Conservation (phyloP, 768 basidiomycete genomes). For the Boletus patriciae region DNA sequence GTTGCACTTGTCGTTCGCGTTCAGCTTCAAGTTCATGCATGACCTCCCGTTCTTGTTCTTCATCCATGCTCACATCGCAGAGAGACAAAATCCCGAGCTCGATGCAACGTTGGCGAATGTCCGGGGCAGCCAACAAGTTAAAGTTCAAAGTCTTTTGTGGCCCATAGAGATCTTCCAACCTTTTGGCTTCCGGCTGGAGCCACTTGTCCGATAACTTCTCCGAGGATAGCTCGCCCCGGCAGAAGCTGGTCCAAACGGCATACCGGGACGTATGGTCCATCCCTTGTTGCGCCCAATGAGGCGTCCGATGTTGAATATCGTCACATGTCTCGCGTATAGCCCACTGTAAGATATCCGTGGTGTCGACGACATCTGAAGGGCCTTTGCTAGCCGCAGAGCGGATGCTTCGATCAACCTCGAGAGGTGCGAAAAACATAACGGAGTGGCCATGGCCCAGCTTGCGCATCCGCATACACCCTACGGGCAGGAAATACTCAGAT, state of each 20-base stretch:
- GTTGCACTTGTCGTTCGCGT: conserved; percentile 39
- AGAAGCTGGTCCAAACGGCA: conserved; percentile 17
- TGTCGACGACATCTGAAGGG: neutral
- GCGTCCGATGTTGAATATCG: conserved; percentile 40
- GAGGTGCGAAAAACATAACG: conserved; percentile 47
- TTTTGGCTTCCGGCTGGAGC: conserved; percentile 42
- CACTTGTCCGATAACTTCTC: conserved; percentile 26
- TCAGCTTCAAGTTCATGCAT: conserved; percentile 48
- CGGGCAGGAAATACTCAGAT: neutral
- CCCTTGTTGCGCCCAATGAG: conserved; percentile 45
- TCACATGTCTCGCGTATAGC: conserved; percentile 44
- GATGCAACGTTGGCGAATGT: conserved; percentile 16
- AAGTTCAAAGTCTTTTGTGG: neutral
- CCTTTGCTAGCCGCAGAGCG: conserved; percentile 24
- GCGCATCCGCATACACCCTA: conserved; percentile 57
- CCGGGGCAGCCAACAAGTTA: neutral
- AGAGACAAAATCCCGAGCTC: conserved; percentile 17
- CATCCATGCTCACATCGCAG: conserved; percentile 33
- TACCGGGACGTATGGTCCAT: conserved; percentile 20
- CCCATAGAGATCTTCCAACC: conserved; percentile 38
- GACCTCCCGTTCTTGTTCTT: conserved; percentile 54
- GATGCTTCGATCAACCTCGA: conserved; percentile 41
- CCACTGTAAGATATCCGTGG: conserved; percentile 44
- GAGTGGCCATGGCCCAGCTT: conserved; percentile 48
- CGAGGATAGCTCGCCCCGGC: neutral